Base-by-base conservation (phyloP, 768 basidiomycete species). In the Lyophyllum decastes region DNA sequence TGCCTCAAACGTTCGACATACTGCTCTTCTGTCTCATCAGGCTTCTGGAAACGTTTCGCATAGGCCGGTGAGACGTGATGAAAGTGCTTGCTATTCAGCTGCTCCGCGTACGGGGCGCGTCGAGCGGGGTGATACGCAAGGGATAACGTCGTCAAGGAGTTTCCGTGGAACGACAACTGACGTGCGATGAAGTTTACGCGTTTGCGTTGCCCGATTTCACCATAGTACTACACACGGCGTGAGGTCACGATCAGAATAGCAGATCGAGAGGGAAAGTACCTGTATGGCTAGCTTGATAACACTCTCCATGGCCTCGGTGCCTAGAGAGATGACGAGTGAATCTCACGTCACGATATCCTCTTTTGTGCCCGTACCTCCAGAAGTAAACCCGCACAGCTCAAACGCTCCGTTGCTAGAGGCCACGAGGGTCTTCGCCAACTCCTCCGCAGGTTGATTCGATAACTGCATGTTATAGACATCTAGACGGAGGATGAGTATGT, bases 61-160 rank as follows among this genome's bases (percentile, higher is more conserved):
- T 90, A 94, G 9, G 94, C 94, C 0, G 94, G 94, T 26, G 90
- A 92, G 58, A 94, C 92, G 64, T 94, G 90, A 67, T 93, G 88
- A 68, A 90, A 95, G 64, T 84, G 78, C 2, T 82, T 71, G 9
- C 77, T 70, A 65, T 92, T 82, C 26, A 94, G 73, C 50, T 92
- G 80, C 35, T 75, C 80, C 38, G 78, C 82, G 67, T 90, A 94
- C 4, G 89, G 88, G 12, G 74, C 80, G 40, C 91, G 86, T 14
- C 92, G 83, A 48, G 70, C 64, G 4, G 89, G 86, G 64, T 94
- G 87, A 61, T 83, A 76, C 2, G 84, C 84, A 19, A 93, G 74
- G 16, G 88, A 83, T 21, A 94, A 73, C 0, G 89, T 89, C 34
- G 78, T 80, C 25, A 93, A 64, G 2, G 91, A 91, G 67, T 94